Evolutionary conservation across 1,284 basidiomycete species (phyloP), one percentile per base, ranked within the genome.

Genomic region (Boletus subluridellus): DNA sequence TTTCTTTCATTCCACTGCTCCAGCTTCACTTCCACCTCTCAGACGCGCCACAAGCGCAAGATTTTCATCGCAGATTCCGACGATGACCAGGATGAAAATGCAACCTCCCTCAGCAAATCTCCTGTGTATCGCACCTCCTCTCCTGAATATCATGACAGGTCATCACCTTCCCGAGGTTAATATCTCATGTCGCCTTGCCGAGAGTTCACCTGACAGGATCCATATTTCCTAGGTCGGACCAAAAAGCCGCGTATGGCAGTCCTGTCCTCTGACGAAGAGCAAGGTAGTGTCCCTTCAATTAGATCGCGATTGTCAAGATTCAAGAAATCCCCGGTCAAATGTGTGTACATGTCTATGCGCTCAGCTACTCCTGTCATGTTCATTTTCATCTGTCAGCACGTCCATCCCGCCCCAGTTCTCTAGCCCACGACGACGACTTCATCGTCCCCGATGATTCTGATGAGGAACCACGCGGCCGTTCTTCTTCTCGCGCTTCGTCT

Each of bases 31-130:
- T 52, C 7, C 28, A n/a, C 41, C 49, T 28, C 9, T 28, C 51
- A 76, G 71, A 63, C 54, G 4, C 74, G 78, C 14, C 71, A 74
- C 45, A 91, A 92, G 70, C 84, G 89, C 41, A 91, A 90, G 72
- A 78, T 85, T n/a, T 67, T 86, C 12, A 65, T 85, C 21, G 81
- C 82, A 7, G 87, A 89, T 62, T 89, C 87, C 0, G 89, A 91
- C 59, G 84, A 87, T 34, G 86, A 86, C 24, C 68, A 67, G n/a
- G 85, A 86, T 30, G 68, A 66, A 17, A 62, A 66, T 47, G 26
- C 45, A 3, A 37, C 49, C 4, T 37, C 54, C 41, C 15, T 49
- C 57, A 60, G 57, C 55, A 57, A 61, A 57, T 57, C 69, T 53
- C 50, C 62, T 34, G 62, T 54, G 32, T 64, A 62, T 45, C 63